Conservation (phyloP, 441 rosid genomes). For the Syzygium syzygioides region DNA sequence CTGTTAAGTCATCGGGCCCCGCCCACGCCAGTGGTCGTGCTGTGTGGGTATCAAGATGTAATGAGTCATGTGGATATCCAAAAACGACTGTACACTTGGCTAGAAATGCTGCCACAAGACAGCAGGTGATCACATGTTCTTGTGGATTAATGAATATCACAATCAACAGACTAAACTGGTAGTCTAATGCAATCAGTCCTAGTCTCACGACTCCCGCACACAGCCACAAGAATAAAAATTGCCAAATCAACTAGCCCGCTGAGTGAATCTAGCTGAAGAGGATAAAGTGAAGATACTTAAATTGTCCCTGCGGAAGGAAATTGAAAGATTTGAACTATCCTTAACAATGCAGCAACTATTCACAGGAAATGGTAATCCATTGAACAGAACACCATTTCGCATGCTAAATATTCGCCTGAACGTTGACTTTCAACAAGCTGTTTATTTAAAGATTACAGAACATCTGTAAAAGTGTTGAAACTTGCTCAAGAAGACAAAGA, state of each 20-base stretch:
- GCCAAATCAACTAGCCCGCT: neutral
- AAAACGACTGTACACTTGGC: neutral
- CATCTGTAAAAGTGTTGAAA: neutral
- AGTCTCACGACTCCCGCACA: neutral
- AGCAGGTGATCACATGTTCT: neutral
- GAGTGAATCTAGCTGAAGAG: neutral
- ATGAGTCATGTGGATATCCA: neutral
- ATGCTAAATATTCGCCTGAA: neutral
- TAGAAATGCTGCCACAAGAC: neutral
- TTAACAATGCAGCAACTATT: neutral
- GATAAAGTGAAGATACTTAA: neutral
- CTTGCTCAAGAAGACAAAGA: neutral
- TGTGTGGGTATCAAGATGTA: conserved; percentile 7
- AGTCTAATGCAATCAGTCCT: neutral
- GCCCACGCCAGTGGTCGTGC: conserved; percentile 53
- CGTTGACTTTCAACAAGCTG: neutral
- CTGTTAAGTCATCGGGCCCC: conserved; percentile 29
- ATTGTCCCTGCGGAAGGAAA: neutral
- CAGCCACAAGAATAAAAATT: neutral
- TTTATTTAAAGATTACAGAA: neutral
- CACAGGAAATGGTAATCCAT: neutral
- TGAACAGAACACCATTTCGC: neutral
- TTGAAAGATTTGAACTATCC: neutral
- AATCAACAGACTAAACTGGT: neutral
- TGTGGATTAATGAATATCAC: neutral